Evolutionary conservation across 192 early-diverging fungal species (phyloP).

Genomic region (Paraglomus brasilianum): DNA sequence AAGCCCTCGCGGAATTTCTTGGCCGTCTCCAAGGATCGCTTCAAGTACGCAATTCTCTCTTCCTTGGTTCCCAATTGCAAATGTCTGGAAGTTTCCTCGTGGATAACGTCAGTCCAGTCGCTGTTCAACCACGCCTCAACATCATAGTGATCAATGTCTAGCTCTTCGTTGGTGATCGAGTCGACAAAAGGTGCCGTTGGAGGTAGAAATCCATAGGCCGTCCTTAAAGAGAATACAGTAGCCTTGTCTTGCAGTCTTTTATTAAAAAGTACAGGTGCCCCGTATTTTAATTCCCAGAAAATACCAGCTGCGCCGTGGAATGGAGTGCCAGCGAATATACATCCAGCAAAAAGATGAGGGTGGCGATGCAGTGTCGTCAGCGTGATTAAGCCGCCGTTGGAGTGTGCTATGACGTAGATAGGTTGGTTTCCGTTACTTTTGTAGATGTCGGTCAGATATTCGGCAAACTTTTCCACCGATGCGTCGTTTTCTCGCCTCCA

Average conservation of each 20-base stretch:
- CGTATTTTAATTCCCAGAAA: slow-evolving; percentile 4
- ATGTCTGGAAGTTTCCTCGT: slow-evolving; percentile 2
- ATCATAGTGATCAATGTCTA: slow-evolving; percentile 18
- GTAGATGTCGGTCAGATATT: slow-evolving; percentile 17
- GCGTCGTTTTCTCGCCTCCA: slow-evolving; percentile 20
- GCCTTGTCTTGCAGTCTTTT: slow-evolving; percentile 21
- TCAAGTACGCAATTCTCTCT: slow-evolving; percentile 15
- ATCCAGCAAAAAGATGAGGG: slow-evolving; percentile 16
- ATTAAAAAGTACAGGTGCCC: slow-evolving; percentile 4
- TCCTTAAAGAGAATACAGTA: not conserved
- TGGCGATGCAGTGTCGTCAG: slow-evolving; percentile 6
- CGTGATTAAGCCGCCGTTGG: slow-evolving; percentile 24
- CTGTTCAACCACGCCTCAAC: slow-evolving; percentile 6
- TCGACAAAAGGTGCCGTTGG: not conserved
- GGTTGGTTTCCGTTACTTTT: slow-evolving; percentile 2
- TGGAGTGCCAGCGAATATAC: slow-evolving; percentile 13
- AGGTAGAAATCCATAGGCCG: slow-evolving; percentile 10
- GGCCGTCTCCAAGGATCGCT: slow-evolving; percentile 6
- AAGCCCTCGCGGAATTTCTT: slow-evolving; percentile 19
- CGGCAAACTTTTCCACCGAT: not conserved
- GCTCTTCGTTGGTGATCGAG: not conserved
- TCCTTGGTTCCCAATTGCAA: slow-evolving; percentile 13
- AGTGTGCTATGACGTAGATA: slow-evolving; percentile 21
- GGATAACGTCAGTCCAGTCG: not conserved
- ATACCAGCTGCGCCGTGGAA: slow-evolving; percentile 20